These are phyloP conservation scores for Aureobasidium musti DNA, from an alignment of 2,329 filamentous ascomycete species.

Conservation along the genomic window DNA sequence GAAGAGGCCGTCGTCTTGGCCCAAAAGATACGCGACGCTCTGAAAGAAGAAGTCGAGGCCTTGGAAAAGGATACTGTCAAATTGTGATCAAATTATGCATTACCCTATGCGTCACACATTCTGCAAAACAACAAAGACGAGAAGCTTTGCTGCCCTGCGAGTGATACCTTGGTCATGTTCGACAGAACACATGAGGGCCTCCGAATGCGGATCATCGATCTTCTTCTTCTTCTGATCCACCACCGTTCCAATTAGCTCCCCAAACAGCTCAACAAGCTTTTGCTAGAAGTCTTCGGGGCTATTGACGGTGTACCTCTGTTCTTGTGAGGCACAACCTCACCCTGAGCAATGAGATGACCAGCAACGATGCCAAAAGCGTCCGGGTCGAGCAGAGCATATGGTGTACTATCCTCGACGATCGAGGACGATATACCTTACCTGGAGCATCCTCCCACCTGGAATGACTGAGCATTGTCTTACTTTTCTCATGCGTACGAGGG, in stretches of 20 bases:
- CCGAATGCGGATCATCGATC: no score
- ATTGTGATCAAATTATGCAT: conserved; percentile 7
- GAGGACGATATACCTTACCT: background rate
- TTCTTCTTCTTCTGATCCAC: background rate
- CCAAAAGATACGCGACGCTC: conserved; percentile 47
- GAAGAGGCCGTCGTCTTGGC: conserved; percentile 67
- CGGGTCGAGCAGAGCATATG: background rate
- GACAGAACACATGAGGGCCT: no score
- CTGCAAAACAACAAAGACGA: background rate
- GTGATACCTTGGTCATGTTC: no score
- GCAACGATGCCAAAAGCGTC: background rate
- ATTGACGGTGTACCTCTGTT: background rate
- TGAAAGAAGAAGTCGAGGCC: conserved; percentile 43
- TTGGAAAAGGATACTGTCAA: conserved; percentile 26
- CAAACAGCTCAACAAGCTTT: background rate
- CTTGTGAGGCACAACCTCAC: background rate
- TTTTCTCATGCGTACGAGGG: background rate
- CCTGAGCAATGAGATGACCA: background rate
- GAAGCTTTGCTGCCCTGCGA: background rate
- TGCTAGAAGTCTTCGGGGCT: background rate
- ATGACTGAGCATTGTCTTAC: no score
- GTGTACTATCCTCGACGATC: background rate
- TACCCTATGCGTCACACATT: background rate
- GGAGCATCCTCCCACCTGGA: no score
- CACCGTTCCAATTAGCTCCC: background rate